Base-by-base conservation (phyloP, 352 stramenopile genomes). In the Phytophthora foliorum region DNA sequence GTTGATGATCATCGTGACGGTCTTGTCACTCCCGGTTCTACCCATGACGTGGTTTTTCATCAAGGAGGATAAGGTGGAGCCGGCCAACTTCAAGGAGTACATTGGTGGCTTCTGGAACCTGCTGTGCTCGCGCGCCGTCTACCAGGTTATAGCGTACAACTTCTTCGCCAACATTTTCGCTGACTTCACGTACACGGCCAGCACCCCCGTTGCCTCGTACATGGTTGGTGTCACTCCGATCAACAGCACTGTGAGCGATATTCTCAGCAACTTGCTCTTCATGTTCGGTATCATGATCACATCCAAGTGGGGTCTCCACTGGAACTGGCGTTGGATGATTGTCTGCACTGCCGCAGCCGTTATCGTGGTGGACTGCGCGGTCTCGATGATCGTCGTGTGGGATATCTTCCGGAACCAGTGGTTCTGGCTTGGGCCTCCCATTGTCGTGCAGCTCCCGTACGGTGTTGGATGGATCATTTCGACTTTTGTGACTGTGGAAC, bases 1-100 rank as follows among this genome's bases (percentile, higher is more conserved):
- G 21, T 19, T 88, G 14, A 86, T 86, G 75, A 69, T 82, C 51
- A 75, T 82, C 50, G 51, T 86, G 29, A 67, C 72, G 1, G 44
- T 78, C 8, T 46, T 68, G 22, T 60, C 62, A 1, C 25, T 72
- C 4, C 63, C 68, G 0, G 68, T 74, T 25, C 45, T 80, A 16
- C 68, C 72, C 7, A 66, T 68, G 48, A 80, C 72, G 4, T 80
- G 72, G 72, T 74, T 63, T 21, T 80, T 68, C 42, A 80, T 80
- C 57, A 63, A 72, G 22, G 72, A 80, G 25, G 65, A 64, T 3
- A 74, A 77, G 41, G 41, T 48, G 19, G 57, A 69, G 29, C 6
- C 50, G 2, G 46, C 59, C 39, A 63, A 80, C 42, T 74, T 76
- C 62, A 62, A 57, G 22, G 16, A 71, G 39, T 80, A 78, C 59